Percentiles rank a stretch among this genome's conserved stretches.
phyloP scores from a whole-genome alignment of 2,329 filamentous ascomycete species.

The Zasmidium citrigriseum region DNA sequence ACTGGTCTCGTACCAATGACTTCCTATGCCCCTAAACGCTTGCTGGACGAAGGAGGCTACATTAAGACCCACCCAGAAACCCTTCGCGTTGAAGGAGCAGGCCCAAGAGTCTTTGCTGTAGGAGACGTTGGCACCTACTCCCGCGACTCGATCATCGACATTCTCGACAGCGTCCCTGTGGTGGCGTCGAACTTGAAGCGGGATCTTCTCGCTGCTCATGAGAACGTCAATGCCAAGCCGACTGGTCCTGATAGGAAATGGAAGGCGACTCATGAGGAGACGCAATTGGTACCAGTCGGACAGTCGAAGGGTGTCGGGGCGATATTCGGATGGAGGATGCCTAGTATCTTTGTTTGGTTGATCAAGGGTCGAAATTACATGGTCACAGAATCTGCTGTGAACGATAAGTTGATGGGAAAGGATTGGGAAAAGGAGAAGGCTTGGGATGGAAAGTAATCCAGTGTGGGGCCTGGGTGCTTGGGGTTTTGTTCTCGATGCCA shows the following conservation, averaged over 20 bases:
- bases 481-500: neutral
- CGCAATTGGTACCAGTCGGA: constrained; percentile 43
- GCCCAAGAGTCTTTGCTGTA: constrained; percentile 44
- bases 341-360: constrained; percentile 40
- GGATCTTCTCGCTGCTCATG: constrained; percentile 38
- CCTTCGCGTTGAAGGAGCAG: constrained; percentile 43
- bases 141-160: constrained; percentile 39
- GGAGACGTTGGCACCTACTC: constrained; percentile 46
- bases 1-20: constrained; percentile 53
- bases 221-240: constrained; percentile 21
- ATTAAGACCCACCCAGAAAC: constrained; percentile 47
- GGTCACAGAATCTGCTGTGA: constrained; percentile 21
- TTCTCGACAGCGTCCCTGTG: constrained; percentile 38
- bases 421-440: constrained; percentile 27
- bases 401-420: constrained; percentile 19
- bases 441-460: neutral
- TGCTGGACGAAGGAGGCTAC: constrained; percentile 48
- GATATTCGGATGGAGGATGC: constrained; percentile 39
- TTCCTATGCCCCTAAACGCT: constrained; percentile 47
- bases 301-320: constrained; percentile 40
- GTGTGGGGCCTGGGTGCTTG: neutral
- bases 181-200: constrained; percentile 45
- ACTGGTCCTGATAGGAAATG: constrained; percentile 32
- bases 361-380: constrained; percentile 42
- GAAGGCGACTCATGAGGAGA: constrained; percentile 33